phyloP scores from a whole-genome alignment of 371 early-diverging fungal genomes.

The Apophysomyces trapeziformis region DNA sequence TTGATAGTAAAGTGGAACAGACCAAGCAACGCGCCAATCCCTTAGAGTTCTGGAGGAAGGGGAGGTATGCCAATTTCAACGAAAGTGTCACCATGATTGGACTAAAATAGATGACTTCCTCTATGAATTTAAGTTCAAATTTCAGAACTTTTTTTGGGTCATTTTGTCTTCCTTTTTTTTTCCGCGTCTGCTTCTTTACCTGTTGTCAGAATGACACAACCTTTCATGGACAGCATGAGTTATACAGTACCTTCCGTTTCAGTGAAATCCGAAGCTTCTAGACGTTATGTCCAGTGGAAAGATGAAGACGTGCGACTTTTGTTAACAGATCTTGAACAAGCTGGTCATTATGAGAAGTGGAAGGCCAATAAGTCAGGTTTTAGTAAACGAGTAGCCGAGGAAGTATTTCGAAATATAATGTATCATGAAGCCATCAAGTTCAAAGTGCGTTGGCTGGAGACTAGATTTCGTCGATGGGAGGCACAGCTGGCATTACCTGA shows the following conservation, averaged over 20 bases:
- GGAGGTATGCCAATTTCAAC: too few relatives aligned
- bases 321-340: constrained; percentile 33
- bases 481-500: constrained; percentile 23
- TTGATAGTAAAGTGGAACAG: too few relatives aligned
- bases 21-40: too few relatives aligned
- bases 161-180: background rate
- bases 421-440: constrained; percentile 49
- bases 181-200: constrained; percentile 1
- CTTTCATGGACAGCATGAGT: constrained; percentile 2
- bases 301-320: constrained; percentile 38
- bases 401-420: constrained; percentile 35
- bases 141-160: too few relatives aligned
- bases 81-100: too few relatives aligned
- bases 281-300: constrained; percentile 41
- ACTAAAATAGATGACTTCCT: too few relatives aligned
- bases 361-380: constrained; percentile 43
- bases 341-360: constrained; percentile 39
- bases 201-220: constrained; percentile 11
- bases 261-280: constrained; percentile 21
- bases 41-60: too few relatives aligned
- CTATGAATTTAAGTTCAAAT: too few relatives aligned
- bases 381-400: constrained; percentile 36
- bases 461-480: constrained; percentile 31
- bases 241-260: background rate
- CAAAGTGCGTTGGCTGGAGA: constrained; percentile 44